phyloP scores from a whole-genome alignment of 257 asterid genomes.

The Plectranthus barbatus region DNA sequence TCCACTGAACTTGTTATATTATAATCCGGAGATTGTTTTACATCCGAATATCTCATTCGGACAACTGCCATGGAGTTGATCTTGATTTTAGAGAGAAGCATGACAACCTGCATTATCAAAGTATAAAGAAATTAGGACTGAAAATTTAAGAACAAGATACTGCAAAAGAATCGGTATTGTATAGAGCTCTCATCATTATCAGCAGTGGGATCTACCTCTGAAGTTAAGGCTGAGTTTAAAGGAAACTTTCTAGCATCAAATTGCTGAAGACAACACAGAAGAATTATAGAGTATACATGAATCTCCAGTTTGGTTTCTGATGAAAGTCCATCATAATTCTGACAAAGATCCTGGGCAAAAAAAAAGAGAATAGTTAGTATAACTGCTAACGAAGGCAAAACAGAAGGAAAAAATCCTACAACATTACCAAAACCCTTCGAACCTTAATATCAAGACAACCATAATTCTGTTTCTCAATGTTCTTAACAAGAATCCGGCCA shows the following conservation, averaged over 20 bases:
- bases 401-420: background rate
- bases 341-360: conserved; percentile 64
- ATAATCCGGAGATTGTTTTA: conserved; percentile 25
- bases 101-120: conserved; percentile 44
- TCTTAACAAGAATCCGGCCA: conserved; percentile 75
- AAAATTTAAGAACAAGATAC: background rate
- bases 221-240: conserved; percentile 32
- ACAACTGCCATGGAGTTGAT: conserved; percentile 88
- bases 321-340: conserved; percentile 60
- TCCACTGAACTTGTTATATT: conserved; percentile 57
- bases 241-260: conserved; percentile 45
- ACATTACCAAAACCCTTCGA: conserved; percentile 38
- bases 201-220: conserved; percentile 45
- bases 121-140: background rate
- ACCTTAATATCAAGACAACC: conserved; percentile 26
- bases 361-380: conserved; percentile 24
- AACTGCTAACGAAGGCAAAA: conserved; percentile 12
- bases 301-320: conserved; percentile 71
- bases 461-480: conserved; percentile 34
- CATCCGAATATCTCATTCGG: conserved; percentile 51
- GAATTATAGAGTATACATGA: conserved; percentile 66
- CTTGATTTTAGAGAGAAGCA: conserved; percentile 71
- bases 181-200: background rate
- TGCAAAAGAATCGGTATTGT: background rate
- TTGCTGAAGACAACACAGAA: conserved; percentile 64